Evolutionary conservation across 2,329 filamentous ascomycete species (phyloP).

Genomic region (Ophiostoma quercus): DNA sequence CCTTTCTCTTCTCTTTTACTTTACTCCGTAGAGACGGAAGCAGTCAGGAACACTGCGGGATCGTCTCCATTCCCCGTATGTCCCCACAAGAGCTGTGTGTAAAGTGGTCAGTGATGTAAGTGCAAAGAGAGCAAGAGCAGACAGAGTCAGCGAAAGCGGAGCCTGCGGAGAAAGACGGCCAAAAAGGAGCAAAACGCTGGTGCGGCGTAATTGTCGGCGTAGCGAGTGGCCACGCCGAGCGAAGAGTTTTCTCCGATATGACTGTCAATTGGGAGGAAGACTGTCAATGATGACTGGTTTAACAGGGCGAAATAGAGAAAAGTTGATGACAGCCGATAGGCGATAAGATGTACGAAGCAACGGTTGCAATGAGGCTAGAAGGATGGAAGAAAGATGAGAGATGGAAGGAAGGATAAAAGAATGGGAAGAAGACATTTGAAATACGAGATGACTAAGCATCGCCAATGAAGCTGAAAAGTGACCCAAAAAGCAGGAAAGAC

Average conservation of each 20-base stretch:
- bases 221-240: slow-evolving; percentile 3
- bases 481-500: neutral
- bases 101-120: neutral
- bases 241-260: slow-evolving; percentile 4
- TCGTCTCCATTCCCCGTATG: neutral
- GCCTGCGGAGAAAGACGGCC: slow-evolving; percentile 1
- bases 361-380: neutral
- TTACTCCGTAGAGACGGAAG: slow-evolving; percentile 3
- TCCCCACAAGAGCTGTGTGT: neutral
- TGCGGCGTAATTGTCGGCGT: neutral
- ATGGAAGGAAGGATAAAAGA: neutral
- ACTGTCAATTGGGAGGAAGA: neutral
- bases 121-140: neutral
- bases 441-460: neutral
- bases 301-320: neutral
- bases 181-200: neutral
- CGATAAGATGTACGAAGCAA: neutral
- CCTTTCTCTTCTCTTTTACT: neutral
- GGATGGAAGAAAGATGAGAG: neutral
- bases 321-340: neutral
- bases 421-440: too few species aligned
- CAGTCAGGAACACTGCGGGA: slow-evolving; percentile 1
- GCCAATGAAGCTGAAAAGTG: neutral
- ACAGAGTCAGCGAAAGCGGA: neutral
- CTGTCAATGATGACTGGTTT: neutral